These are phyloP conservation scores for Dactylellina leptospora DNA, from an alignment of 2,329 filamentous ascomycete genomes.

Conservation along the genomic window DNA sequence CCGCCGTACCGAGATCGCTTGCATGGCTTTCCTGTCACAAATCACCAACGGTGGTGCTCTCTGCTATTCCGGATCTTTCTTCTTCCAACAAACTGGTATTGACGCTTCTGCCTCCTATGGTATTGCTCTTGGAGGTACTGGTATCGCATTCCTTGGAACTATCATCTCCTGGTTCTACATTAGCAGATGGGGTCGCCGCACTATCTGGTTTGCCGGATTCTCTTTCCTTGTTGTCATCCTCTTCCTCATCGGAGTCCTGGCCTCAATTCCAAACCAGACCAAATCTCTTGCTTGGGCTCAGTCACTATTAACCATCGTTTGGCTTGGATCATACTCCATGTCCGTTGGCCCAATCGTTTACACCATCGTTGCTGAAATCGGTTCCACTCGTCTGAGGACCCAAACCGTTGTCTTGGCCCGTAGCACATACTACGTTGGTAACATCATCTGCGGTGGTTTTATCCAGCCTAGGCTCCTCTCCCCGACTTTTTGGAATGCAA, in stretches of 20 bases:
- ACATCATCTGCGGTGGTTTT: slow-evolving; percentile 61
- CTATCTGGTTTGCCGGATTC: slow-evolving; percentile 62
- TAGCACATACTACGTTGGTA: slow-evolving; percentile 62
- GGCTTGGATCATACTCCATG: slow-evolving; percentile 63
- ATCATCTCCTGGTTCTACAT: slow-evolving; percentile 63
- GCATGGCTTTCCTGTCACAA: slow-evolving; percentile 63
- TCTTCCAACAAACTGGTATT: slow-evolving; percentile 64
- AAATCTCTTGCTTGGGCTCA: slow-evolving; percentile 61
- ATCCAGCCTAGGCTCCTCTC: slow-evolving; percentile 58
- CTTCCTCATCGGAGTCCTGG: slow-evolving; percentile 63
- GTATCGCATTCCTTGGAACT: slow-evolving; percentile 63
- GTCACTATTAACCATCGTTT: slow-evolving; percentile 61
- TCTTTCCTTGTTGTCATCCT: slow-evolving; percentile 61
- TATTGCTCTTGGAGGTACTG: slow-evolving; percentile 62
- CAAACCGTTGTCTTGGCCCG: slow-evolving; percentile 64
- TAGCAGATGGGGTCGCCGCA: slow-evolving; percentile 61
- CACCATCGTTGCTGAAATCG: slow-evolving; percentile 63
- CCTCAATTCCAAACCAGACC: slow-evolving; percentile 60
- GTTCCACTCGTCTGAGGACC: slow-evolving; percentile 63
- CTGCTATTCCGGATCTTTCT: slow-evolving; percentile 63
- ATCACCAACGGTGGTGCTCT: slow-evolving; percentile 61
- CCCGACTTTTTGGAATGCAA: slow-evolving; percentile 54
- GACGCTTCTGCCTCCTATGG: slow-evolving; percentile 59
- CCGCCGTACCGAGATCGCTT: slow-evolving; percentile 78
- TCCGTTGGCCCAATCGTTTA: slow-evolving; percentile 63